These are phyloP conservation scores for Byssoonygena ceratinophila DNA, from an alignment of 2,329 filamentous ascomycete genomes.

Conservation along the genomic window DNA sequence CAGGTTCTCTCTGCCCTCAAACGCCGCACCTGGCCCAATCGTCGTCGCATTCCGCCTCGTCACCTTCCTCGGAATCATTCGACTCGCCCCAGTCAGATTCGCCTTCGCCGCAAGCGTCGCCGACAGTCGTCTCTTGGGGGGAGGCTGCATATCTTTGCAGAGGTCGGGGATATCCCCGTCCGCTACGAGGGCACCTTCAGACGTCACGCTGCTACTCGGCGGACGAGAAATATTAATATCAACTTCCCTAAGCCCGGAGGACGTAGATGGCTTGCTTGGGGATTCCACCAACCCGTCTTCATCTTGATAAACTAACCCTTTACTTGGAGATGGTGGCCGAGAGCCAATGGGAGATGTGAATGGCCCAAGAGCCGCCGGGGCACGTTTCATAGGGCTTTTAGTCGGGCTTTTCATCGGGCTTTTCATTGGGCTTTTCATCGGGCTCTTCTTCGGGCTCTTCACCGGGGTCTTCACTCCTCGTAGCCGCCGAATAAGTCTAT, in stretches of 20 bases:
- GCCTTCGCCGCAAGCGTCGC: conserved; percentile 17
- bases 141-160: conserved; percentile 24
- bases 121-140: conserved; percentile 19
- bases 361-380: conserved; percentile 17
- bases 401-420: too few relatives aligned
- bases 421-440: conserved; percentile 20
- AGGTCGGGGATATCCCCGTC: conserved; percentile 1
- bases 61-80: conserved; percentile 35
- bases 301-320: conserved; percentile 46
- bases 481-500: conserved; percentile 45
- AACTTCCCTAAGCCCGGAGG: conserved; percentile 42
- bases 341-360: conserved; percentile 17
- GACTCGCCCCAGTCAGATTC: conserved; percentile 27
- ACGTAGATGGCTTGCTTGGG: conserved; percentile 24
- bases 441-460: conserved; percentile 20
- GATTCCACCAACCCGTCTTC: conserved; percentile 28
- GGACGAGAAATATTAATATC: conserved; percentile 39
- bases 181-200: background rate
- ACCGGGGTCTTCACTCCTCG: conserved; percentile 31
- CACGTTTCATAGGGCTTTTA: conserved; percentile 21
- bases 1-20: conserved; percentile 39
- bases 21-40: conserved; percentile 8
- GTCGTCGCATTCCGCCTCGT: conserved; percentile 31
- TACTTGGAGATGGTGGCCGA: conserved; percentile 35
- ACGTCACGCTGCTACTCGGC: conserved; percentile 19